Evolutionary conservation across 345 rosid species (phyloP).

Genomic region (Carallia pectinifolia): DNA sequence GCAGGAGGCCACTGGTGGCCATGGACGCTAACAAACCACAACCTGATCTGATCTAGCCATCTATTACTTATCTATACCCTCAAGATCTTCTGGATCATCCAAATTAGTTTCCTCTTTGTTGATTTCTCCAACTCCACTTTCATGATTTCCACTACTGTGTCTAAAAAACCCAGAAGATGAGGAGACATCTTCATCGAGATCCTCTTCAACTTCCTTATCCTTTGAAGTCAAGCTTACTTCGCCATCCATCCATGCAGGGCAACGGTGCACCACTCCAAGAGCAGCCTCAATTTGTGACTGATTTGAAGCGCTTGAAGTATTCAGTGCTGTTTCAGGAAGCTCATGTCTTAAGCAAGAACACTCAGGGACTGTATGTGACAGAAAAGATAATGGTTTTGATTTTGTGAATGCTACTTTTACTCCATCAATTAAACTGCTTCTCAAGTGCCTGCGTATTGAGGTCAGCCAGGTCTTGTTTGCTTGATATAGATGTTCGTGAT

Average conservation of each 20-base stretch:
- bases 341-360: slow-evolving; percentile 62
- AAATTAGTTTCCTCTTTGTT: slow-evolving; percentile 73
- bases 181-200: slow-evolving; percentile 69
- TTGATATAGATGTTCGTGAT: slow-evolving; percentile 61
- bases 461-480: slow-evolving; percentile 83
- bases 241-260: slow-evolving; percentile 78
- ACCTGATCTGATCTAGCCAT: not conserved
- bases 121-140: slow-evolving; percentile 56
- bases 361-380: slow-evolving; percentile 84
- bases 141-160: slow-evolving; percentile 44
- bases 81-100: slow-evolving; percentile 95
- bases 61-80: slow-evolving; percentile 48
- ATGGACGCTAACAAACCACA: not conserved
- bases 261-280: slow-evolving; percentile 56
- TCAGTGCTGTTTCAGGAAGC: slow-evolving; percentile 19
- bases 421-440: slow-evolving; percentile 68
- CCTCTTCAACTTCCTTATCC: slow-evolving; percentile 76
- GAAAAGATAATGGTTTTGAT: slow-evolving; percentile 61
- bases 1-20: not conserved
- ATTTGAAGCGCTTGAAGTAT: slow-evolving; percentile 32
- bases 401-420: slow-evolving; percentile 48
- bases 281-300: slow-evolving; percentile 37
- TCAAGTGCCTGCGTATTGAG: slow-evolving; percentile 63
- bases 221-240: slow-evolving; percentile 34
- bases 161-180: slow-evolving; percentile 69